Evolutionary conservation across 306 rosid genomes (phyloP).

Genomic region (Ochetophila trinervis): DNA sequence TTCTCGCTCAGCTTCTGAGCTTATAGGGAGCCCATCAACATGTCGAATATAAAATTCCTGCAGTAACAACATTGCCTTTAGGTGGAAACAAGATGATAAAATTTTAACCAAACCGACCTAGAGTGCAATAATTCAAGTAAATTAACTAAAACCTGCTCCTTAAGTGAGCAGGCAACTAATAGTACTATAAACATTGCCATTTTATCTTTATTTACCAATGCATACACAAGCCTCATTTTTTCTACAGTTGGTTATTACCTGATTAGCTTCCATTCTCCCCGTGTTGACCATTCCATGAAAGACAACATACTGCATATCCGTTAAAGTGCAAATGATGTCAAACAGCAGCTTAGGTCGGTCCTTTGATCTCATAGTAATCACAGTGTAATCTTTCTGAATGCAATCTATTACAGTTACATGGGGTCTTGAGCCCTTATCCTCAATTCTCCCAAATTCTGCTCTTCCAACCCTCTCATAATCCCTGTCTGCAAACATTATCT

Average conservation of each 20-base stretch:
- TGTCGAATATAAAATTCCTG: conserved; percentile 93
- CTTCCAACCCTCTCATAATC: conserved; percentile 73
- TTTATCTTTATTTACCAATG: no score
- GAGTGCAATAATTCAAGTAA: neutral
- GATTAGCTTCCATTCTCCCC: conserved; percentile 69
- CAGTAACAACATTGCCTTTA: neutral
- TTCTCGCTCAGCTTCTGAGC: conserved; percentile 85
- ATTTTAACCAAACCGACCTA: neutral
- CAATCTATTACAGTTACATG: conserved; percentile 67
- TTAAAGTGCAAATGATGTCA: conserved; percentile 92
- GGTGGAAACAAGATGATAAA: conserved; percentile 11
- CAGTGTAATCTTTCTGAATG: conserved; percentile 75
- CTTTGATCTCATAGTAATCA: conserved; percentile 71
- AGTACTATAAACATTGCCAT: no score
- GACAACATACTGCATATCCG: conserved; percentile 94
- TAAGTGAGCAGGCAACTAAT: no score
- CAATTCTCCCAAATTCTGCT: conserved; percentile 33
- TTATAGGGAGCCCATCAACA: conserved; percentile 82
- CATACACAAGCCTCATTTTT: no score
- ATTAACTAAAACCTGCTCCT: no score
- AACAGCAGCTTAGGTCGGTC: conserved; percentile 86
- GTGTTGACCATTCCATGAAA: conserved; percentile 86
- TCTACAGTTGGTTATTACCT: conserved; percentile 34
- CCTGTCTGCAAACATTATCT: conserved; percentile 92
- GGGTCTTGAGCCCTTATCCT: conserved; percentile 54